phyloP scores from a whole-genome alignment of 495 filamentous ascomycete genomes.

The Talaromyces trachyspermus region DNA sequence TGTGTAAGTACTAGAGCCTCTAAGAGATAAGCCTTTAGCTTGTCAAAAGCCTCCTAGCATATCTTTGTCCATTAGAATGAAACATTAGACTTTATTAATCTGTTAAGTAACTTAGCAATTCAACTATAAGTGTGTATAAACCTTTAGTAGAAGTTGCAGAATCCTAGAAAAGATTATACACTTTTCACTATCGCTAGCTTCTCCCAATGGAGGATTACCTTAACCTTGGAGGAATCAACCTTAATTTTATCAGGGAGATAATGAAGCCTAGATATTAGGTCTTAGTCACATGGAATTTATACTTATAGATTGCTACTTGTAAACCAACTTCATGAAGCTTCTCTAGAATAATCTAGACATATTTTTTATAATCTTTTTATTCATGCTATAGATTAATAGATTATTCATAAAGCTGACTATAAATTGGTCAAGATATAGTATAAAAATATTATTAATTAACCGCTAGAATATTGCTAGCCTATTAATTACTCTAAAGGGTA shows the following conservation, averaged over 20 bases:
- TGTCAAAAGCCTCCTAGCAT: constrained; percentile 54
- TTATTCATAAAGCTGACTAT: constrained; percentile 25
- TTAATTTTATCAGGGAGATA: constrained; percentile 14
- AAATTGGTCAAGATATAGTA: constrained; percentile 18
- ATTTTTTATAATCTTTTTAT: constrained; percentile 14
- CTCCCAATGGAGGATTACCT: constrained; percentile 16
- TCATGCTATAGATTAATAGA: constrained; percentile 27
- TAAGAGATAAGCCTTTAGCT: too few species aligned
- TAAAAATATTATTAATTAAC: constrained; percentile 22
- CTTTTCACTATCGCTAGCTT: constrained; percentile 8
- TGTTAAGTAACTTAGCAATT: constrained; percentile 10
- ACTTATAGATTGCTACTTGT: constrained; percentile 18
- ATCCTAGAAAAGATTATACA: constrained; percentile 11
- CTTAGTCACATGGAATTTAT: constrained; percentile 15
- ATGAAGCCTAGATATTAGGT: constrained; percentile 21
- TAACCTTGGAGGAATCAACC: constrained; percentile 15
- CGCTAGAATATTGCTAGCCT: constrained; percentile 20
- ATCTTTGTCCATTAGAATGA: constrained; percentile 40
- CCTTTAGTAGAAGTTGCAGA: constrained; percentile 21
- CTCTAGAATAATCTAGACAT: constrained; percentile 15
- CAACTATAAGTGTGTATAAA: constrained; percentile 22
- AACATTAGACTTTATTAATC: constrained; percentile 11
- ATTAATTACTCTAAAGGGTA: constrained; percentile 25
- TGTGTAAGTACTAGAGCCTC: constrained; percentile 4
- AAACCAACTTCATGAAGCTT: constrained; percentile 12